These are phyloP conservation scores for Chrysoporthe puriensis DNA, from an alignment of 2,329 filamentous ascomycete genomes.

Conservation along the genomic window DNA sequence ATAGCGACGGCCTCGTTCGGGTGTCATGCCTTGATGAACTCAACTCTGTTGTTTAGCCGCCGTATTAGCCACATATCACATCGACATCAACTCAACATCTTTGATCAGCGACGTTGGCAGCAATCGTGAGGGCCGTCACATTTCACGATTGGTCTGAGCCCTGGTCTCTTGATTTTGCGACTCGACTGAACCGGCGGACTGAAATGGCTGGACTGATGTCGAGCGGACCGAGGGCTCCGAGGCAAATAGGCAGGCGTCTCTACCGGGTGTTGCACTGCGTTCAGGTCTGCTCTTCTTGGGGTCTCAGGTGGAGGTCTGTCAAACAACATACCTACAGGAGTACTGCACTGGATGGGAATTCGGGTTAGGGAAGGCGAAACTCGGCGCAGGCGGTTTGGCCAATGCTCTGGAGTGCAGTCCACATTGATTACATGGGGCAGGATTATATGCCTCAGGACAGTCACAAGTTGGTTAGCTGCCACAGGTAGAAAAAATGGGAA, in stretches of 20 bases:
- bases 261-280: conserved; percentile 23
- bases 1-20: conserved; percentile 33
- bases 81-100: not conserved
- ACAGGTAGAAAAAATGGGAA: conserved; percentile 19
- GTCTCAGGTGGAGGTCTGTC: not conserved
- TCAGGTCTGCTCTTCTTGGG: conserved; percentile 20
- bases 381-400: conserved; percentile 10
- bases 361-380: not conserved
- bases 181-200: conserved; percentile 12
- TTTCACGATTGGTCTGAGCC: not conserved
- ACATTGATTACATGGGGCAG: conserved; percentile 11
- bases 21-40: conserved; percentile 19
- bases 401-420: conserved; percentile 8
- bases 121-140: not conserved
- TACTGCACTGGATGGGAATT: conserved; percentile 15
- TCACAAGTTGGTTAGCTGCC: conserved; percentile 21
- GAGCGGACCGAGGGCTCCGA: not conserved
- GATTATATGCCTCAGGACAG: not conserved
- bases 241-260: conserved; percentile 17
- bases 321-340: conserved; percentile 8
- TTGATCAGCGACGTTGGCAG: conserved; percentile 4
- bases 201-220: not conserved
- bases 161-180: conserved; percentile 6
- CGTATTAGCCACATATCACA: conserved; percentile 4
- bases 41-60: conserved; percentile 13